Percentiles rank a stretch among this genome's conserved stretches.
Evolutionary conservation across 768 basidiomycete species (phyloP).

Genomic region (Xerocomellus amylosporus): DNA sequence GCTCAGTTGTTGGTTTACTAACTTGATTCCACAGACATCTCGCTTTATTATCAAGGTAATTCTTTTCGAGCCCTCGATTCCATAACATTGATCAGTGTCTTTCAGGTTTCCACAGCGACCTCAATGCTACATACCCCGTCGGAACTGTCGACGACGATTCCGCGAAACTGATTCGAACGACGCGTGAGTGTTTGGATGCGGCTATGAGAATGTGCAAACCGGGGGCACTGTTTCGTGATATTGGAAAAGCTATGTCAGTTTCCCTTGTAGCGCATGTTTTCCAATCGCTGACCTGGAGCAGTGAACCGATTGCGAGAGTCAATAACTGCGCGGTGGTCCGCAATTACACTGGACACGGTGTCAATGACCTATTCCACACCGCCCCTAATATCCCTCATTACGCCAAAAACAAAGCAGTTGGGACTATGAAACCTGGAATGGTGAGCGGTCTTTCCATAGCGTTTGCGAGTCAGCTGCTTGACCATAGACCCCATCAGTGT

Average conservation of each 20-base stretch:
- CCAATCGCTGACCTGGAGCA: slow-evolving; percentile 27
- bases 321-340: slow-evolving; percentile 89
- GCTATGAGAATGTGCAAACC: slow-evolving; percentile 94
- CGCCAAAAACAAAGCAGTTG: slow-evolving; percentile 89
- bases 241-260: slow-evolving; percentile 81
- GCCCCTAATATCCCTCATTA: slow-evolving; percentile 92
- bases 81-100: not conserved
- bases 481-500: slow-evolving; percentile 34
- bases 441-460: slow-evolving; percentile 41
- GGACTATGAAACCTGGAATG: slow-evolving; percentile 93
- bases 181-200: slow-evolving; percentile 81
- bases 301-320: slow-evolving; percentile 81
- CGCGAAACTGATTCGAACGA: slow-evolving; percentile 73
- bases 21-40: slow-evolving; percentile 54
- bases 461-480: not conserved
- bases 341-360: slow-evolving; percentile 89
- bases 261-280: slow-evolving; percentile 10
- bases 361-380: slow-evolving; percentile 82
- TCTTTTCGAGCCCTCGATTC: slow-evolving; percentile 4
- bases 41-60: slow-evolving; percentile 74
- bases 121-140: slow-evolving; percentile 92
- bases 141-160: slow-evolving; percentile 83
- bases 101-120: slow-evolving; percentile 84
- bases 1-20: slow-evolving; percentile 14
- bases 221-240: slow-evolving; percentile 82